phyloP scores from a whole-genome alignment of 441 rosid species.

The Capsella rubella region DNA sequence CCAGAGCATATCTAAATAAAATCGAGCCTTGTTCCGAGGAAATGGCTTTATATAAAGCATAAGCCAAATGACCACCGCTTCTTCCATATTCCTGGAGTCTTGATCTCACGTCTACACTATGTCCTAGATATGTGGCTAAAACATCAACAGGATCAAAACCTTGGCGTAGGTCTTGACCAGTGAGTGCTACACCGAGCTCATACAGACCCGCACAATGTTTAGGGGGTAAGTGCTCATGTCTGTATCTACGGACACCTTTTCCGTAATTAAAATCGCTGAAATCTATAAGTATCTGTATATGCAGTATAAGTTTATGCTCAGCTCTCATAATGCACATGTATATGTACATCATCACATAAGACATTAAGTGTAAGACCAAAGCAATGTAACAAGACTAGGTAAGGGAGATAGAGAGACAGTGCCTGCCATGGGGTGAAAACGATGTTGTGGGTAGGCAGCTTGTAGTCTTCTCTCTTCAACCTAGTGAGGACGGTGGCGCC shows the following conservation, averaged over 20 bases:
- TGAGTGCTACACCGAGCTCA: constrained; percentile 65
- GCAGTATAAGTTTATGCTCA: not conserved
- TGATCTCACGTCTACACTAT: constrained; percentile 70
- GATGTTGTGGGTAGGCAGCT: constrained; percentile 68
- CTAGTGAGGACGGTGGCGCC: constrained; percentile 37
- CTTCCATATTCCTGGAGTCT: constrained; percentile 88
- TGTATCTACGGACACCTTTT: constrained; percentile 70
- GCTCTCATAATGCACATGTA: not conserved
- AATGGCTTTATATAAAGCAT: not conserved
- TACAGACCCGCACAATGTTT: constrained; percentile 62
- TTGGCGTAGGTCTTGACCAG: constrained; percentile 26
- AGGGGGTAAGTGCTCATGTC: constrained; percentile 68
- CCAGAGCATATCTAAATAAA: not conserved
- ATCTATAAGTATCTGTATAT: constrained; percentile 64
- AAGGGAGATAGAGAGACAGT: not conserved
- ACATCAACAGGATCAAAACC: constrained; percentile 53
- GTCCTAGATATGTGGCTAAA: constrained; percentile 68
- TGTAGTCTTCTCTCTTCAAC: constrained; percentile 66
- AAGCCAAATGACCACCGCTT: constrained; percentile 70
- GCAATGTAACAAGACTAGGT: not conserved
- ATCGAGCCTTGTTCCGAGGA: not conserved
- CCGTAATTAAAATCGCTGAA: constrained; percentile 66
- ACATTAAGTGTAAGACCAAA: constrained; percentile 19
- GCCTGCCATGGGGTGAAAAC: constrained; percentile 81
- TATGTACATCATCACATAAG: no score